Base-by-base conservation (phyloP, 140 eudicot species). In the Ambrosia hybrid region DNA sequence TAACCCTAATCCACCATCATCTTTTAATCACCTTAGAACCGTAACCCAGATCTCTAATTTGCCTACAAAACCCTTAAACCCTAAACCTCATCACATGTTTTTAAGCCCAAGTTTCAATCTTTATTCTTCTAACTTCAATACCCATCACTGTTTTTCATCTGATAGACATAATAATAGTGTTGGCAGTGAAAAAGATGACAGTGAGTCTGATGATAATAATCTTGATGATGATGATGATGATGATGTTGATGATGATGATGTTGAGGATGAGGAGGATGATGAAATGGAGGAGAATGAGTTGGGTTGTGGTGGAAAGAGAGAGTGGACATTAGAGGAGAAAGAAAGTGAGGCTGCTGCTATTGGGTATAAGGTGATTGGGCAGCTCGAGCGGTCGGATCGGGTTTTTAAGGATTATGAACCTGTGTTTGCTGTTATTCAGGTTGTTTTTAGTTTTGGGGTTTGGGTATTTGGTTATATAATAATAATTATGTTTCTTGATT, bases 401-500 rank as follows among this genome's bases (percentile, higher is more conserved):
- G 91, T 88, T 61, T 84, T 86, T 70, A 90, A 90, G 53, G 68
- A 71, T 4, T 94, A 90, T 63, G 95, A 90, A 75, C 95, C 97
- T 13, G 96, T 88, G 41, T 90, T 88, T 53, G 99, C 99, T 12
- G 88, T 94, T 71, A 73, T 94, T 79, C 96, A 94, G 99, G 99
- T 93, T 11, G 1, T 13, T 10, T 15, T 71, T 70, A 26, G 7
- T 5, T 71, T 49, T 36, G 30, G 12, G 49, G 59, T 11, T 77
- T 73, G 34, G 15, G 3, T 53, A 4, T 62, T 26, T 56, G 68
- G 55, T 45, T 21, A 45, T 63, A 0, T n/a, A n/a, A n/a, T n/a
- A n/a, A n/a, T 51, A 15, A 9, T 37, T 57, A 34, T 36, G 70
- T 13, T 61, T 51, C 30, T 21, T 21, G 30, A 21, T 21, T 21